Conservation (phyloP, 139 green algal species). For the Coelastrella sp. region DNA sequence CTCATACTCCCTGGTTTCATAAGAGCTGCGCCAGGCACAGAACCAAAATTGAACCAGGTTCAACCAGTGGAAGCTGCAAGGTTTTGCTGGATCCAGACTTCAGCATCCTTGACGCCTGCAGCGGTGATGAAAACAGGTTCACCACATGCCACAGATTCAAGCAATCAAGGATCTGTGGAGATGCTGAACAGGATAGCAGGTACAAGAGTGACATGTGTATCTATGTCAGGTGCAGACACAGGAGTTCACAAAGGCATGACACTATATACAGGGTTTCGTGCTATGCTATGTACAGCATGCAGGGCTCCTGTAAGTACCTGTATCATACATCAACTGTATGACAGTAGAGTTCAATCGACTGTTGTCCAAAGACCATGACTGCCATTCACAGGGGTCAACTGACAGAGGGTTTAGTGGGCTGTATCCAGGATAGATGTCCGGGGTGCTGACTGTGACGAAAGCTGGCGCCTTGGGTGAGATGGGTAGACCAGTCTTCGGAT, state of each 20-base stretch:
- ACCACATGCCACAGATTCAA: too few species aligned
- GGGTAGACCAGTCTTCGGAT: neutral
- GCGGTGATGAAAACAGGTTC: neutral
- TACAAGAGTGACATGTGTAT: too few species aligned
- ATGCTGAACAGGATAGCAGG: too few species aligned
- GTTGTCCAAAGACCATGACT: neutral
- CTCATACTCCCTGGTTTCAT: too few species aligned
- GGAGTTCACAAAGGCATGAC: too few species aligned
- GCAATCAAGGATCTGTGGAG: too few species aligned
- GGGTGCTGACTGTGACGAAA: neutral
- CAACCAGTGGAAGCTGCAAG: neutral
- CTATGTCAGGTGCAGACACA: too few species aligned
- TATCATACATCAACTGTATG: neutral
- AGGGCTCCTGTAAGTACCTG: neutral
- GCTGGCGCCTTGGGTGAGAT: neutral
- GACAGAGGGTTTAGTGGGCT: neutral
- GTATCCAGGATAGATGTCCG: neutral
- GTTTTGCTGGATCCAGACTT: neutral
- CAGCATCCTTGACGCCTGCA: neutral
- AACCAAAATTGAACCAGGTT: too few species aligned
- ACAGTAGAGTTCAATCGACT: neutral
- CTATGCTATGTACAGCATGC: too few species aligned
- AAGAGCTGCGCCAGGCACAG: too few species aligned
- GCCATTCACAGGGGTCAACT: neutral
- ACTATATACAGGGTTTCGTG: too few species aligned